These are phyloP conservation scores for Penicillium sumatraense DNA, from an alignment of 2,329 filamentous ascomycete species.

Conservation along the genomic window DNA sequence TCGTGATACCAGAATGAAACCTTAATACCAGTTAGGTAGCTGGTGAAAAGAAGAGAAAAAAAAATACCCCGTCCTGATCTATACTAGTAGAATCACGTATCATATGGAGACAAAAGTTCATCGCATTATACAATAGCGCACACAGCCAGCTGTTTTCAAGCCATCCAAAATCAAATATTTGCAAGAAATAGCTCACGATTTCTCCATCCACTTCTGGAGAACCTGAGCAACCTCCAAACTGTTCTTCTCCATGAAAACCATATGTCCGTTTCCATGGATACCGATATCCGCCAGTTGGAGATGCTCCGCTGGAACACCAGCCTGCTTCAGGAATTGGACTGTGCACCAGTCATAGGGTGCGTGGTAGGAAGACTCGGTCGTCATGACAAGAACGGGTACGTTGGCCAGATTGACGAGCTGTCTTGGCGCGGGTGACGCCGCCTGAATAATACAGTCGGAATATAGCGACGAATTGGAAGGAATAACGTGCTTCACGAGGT, in stretches of 20 bases:
- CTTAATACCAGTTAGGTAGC: no score
- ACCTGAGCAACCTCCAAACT: constrained; percentile 39
- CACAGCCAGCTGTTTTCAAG: no score
- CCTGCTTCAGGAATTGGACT: constrained; percentile 56
- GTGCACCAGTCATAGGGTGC: constrained; percentile 59
- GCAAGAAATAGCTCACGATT: not conserved
- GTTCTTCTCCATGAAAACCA: constrained; percentile 60
- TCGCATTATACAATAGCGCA: no score
- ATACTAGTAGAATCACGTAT: no score
- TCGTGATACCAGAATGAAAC: no score
- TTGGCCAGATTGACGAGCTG: constrained; percentile 54
- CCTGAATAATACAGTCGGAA: constrained; percentile 45
- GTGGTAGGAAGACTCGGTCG: constrained; percentile 58
- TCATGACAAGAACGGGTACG: constrained; percentile 56
- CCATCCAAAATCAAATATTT: not conserved
- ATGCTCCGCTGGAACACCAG: constrained; percentile 51
- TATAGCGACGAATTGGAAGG: constrained; percentile 26
- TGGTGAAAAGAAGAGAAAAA: no score
- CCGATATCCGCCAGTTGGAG: constrained; percentile 49
- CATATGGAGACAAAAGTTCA: no score
- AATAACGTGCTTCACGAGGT: constrained; percentile 36
- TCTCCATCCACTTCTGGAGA: constrained; percentile 46
- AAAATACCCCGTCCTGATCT: no score
- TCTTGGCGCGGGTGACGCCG: constrained; percentile 39
- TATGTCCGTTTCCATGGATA: constrained; percentile 59